Base-by-base conservation (phyloP, 495 filamentous ascomycete genomes). In the Penicillium verhagenii region DNA sequence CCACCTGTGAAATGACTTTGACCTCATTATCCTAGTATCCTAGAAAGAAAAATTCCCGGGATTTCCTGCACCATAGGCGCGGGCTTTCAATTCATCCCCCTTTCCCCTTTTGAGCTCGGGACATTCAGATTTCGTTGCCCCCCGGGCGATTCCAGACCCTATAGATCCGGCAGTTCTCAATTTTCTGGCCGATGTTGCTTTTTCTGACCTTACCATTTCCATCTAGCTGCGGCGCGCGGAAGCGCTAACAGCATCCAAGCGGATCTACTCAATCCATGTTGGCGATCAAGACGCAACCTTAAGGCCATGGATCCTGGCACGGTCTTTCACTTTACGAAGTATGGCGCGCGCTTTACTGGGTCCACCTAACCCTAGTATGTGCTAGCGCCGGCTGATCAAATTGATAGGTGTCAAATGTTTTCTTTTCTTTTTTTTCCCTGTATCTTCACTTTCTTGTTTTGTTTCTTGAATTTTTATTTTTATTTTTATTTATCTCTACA, bases 331-430 rank as follows among this genome's bases (percentile, higher is more conserved):
- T n/a, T n/a, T n/a, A n/a, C n/a, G n/a, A n/a, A n/a, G n/a, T 53
- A 44, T 45, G 54, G 53, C 54, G 56, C 50, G 42, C 60, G 43
- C 61, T 54, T 57, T 25, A 24, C 40, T 29, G 50, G 28, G 40
- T 24, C 37, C 42, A 44, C 45, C 26, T 13, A 11, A 42, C 6
- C 21, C 20, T 19, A 48, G 26, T 26, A 33, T 8, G 21, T 43
- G 42, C 33, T 52, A 33, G 50, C 50, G 49, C 55, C 49, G 49
- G 50, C 33, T 48, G 52, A 29, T 52, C 40, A 45, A 50, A 60
- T 39, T 67, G 65, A 68, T 63, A 68, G 59, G 59, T 68, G 62
- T 61, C 59, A 65, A 37, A 20, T 54, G 50, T 50, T 35, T 53
- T 47, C 33, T 28, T 37, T 43, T 28, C 6, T 53, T 16, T 39